Evolutionary conservation across 2,329 filamentous ascomycete species (phyloP).

Genomic region (Alternaria solani): DNA sequence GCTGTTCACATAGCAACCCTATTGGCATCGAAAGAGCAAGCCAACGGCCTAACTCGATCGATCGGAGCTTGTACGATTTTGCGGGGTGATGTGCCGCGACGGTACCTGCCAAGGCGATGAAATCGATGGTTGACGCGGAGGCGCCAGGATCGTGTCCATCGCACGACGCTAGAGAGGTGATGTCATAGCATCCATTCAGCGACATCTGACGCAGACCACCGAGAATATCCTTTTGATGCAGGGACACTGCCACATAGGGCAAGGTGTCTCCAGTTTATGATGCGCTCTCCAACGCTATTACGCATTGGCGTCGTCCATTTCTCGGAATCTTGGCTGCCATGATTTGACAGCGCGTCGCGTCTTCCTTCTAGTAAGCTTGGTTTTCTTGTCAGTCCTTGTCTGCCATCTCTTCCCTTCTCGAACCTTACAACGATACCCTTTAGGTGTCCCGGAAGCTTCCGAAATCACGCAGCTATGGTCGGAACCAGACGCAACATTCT

Average conservation of each 20-base stretch:
- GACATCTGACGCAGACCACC: slow-evolving; percentile 5
- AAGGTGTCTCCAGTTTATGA: slow-evolving; percentile 20
- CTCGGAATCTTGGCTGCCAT: slow-evolving; percentile 6
- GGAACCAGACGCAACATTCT: slow-evolving; percentile 31
- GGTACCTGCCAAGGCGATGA: slow-evolving; percentile 28
- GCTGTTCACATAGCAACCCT: neutral
- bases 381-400: neutral
- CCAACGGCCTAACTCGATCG: neutral
- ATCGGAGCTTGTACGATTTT: neutral
- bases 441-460: neutral
- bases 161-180: slow-evolving; percentile 20
- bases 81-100: neutral
- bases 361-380: slow-evolving; percentile 9
- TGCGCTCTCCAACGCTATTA: slow-evolving; percentile 20
- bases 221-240: slow-evolving; percentile 19
- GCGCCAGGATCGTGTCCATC: slow-evolving; percentile 6
- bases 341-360: slow-evolving; percentile 14
- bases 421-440: too few relatives aligned
- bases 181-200: slow-evolving; percentile 17
- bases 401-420: neutral
- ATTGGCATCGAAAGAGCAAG: neutral
- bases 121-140: slow-evolving; percentile 1
- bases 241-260: slow-evolving; percentile 12
- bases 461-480: slow-evolving; percentile 28
- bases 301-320: neutral